Evolutionary conservation across 179 eudicot genomes (phyloP).

Genomic region (Beta corolliflora): DNA sequence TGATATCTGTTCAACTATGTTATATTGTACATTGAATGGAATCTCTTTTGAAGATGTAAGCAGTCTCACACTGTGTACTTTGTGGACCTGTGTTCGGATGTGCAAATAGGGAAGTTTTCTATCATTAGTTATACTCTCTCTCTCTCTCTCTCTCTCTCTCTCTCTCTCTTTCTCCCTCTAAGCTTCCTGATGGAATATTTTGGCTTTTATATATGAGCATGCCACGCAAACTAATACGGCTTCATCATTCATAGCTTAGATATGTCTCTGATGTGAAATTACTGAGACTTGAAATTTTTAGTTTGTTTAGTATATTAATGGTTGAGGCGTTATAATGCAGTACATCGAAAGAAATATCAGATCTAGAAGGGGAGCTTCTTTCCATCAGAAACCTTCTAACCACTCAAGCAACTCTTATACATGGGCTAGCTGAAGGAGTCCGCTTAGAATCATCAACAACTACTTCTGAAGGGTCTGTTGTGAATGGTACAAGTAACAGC

Average conservation of each 20-base stretch:
- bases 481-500: conserved; percentile 37
- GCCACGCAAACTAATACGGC: neutral
- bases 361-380: conserved; percentile 94
- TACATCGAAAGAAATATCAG: conserved; percentile 97
- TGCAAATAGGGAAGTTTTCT: neutral
- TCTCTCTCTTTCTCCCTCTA: too few relatives aligned
- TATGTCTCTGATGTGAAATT: neutral
- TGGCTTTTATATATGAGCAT: neutral
- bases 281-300: neutral
- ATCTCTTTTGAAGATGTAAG: neutral
- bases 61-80: neutral
- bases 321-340: conserved; percentile 43
- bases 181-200: neutral
- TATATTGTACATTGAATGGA: neutral
- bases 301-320: neutral
- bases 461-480: conserved; percentile 44
- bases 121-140: too few relatives aligned
- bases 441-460: conserved; percentile 62
- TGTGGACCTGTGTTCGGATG: neutral
- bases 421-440: conserved; percentile 92
- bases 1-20: neutral
- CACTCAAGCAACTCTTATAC: conserved; percentile 91
- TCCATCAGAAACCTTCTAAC: conserved; percentile 92
- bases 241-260: neutral
- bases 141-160: too few relatives aligned